Evolutionary conservation across 768 basidiomycete species (phyloP), one percentile per base, ranked within the genome.

Genomic region (Pleurotus salmoneostramineus): DNA sequence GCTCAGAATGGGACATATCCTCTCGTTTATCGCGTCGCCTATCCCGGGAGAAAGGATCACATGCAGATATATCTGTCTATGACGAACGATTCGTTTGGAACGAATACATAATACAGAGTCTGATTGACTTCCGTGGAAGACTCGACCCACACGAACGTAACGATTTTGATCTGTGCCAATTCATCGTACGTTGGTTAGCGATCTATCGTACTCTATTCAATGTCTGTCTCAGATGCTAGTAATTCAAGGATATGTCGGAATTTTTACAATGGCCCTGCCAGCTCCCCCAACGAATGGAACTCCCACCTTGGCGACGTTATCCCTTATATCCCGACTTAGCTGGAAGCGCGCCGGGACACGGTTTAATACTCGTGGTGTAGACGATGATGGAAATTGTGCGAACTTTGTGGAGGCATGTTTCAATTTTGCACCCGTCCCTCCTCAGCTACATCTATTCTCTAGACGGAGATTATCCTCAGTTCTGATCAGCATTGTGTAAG

Each of bases 271-370:
- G 76, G 80, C 89, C 6, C 75, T 89, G 15, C 88, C 87, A 50
- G 87, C 84, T 17, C 90, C 85, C 14, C 91, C 90, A 17, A 85
- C 84, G 34, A 81, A 84, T 70, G 88, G 85, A n/a, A 71, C 82
- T 34, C 93, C 88, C 5, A 79, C 80, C 15, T 77, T 91, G 58
- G 89, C 84, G 3, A 91, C 90, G 0, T 70, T 97, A 17, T 83
- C 87, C 3, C 73, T 99, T 57, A 89, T 98, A 50, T 93, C 91
- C 10, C 79, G 97, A 42, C 79, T 98, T 4, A 89, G 95, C 7
- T 95, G 92, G 88, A 95, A 93, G 73, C 82, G 96, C 62, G 95
- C 97, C 27, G 97, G 97, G 3, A 98, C 97, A 15, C 84, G 97
- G 40, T 99, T 98, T 76, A 98, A 97, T 69, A 95, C 95, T 10